Percentiles rank a stretch among this genome's conserved stretches.
These are phyloP conservation scores for Penicillium sp. DNA, from an alignment of 2,329 filamentous ascomycete genomes.

Conservation along the genomic window DNA sequence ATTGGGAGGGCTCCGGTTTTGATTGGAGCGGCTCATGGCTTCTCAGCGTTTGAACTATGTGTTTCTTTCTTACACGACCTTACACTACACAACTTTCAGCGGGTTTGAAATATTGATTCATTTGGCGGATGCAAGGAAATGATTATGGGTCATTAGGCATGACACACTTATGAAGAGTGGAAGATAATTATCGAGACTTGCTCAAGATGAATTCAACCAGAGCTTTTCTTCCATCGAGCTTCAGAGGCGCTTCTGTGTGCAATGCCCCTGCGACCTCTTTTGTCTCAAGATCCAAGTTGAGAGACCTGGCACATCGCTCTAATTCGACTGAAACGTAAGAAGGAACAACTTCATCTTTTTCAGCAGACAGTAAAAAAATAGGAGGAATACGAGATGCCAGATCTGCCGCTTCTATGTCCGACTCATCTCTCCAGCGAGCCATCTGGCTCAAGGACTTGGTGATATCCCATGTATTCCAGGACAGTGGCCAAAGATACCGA, in stretches of 20 bases:
- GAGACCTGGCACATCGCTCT: constrained; percentile 33
- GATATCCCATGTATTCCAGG: constrained; percentile 60
- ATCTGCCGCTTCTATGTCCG: background rate
- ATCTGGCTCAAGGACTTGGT: constrained; percentile 41
- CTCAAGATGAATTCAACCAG: constrained; percentile 31
- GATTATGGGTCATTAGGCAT: background rate
- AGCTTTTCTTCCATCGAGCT: constrained; percentile 42
- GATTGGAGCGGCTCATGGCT: constrained; percentile 29
- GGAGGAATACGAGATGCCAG: constrained; percentile 18
- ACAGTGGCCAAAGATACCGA: constrained; percentile 69
- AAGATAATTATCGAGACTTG: background rate
- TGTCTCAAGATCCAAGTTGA: constrained; percentile 37
- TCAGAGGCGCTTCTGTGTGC: constrained; percentile 50
- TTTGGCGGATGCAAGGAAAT: background rate
- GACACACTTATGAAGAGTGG: no score
- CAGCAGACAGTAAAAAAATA: constrained; percentile 43
- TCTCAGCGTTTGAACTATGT: constrained; percentile 16
- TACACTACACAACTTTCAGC: background rate
- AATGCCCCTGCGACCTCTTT: constrained; percentile 47
- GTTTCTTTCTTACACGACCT: background rate
- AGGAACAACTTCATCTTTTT: constrained; percentile 47
- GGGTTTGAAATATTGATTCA: background rate
- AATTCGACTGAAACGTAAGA: constrained; percentile 34
- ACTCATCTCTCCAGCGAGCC: constrained; percentile 23
- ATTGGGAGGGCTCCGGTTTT: constrained; percentile 27